Evolutionary conservation across 495 filamentous ascomycete species (phyloP).

Genomic region (Trypethelium eluteriae): DNA sequence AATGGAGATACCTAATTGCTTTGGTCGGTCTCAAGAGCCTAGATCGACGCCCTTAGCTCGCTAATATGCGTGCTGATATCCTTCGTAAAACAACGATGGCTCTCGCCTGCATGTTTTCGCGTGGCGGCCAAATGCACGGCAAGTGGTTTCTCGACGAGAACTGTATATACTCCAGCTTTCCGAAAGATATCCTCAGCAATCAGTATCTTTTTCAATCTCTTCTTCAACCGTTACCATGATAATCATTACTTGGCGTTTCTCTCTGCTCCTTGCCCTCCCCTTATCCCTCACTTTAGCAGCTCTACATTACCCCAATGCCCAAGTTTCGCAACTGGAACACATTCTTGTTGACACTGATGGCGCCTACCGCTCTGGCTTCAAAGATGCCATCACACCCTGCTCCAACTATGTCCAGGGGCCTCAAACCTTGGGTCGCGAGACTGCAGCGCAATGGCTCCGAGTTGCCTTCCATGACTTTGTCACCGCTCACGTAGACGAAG

Average conservation of each 20-base stretch:
- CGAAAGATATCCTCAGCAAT: not conserved
- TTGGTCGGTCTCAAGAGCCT: not conserved
- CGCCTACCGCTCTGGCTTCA: constrained; percentile 10
- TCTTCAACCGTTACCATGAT: not conserved
- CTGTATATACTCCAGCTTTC: not conserved
- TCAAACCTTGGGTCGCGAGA: constrained; percentile 9
- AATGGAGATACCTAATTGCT: not conserved
- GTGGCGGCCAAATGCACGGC: not conserved
- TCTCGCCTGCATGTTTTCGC: constrained; percentile 1
- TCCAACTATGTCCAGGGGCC: constrained; percentile 7
- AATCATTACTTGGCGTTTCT: not conserved
- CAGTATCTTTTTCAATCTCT: not conserved
- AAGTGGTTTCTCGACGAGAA: not conserved
- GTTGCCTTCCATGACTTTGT: constrained; percentile 21
- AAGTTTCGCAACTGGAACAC: constrained; percentile 5
- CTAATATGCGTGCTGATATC: not conserved
- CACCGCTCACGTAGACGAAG: constrained; percentile 13
- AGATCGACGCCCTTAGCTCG: not conserved
- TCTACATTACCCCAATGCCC: not conserved
- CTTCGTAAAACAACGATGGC: not conserved
- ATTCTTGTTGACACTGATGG: constrained; percentile 4
- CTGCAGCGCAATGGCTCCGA: constrained; percentile 19
- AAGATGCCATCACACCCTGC: constrained; percentile 7
- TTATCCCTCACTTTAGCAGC: not conserved
- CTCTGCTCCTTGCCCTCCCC: not conserved